Conservation (phyloP, 1,284 basidiomycete genomes). For the Rhodotorula sp. region DNA sequence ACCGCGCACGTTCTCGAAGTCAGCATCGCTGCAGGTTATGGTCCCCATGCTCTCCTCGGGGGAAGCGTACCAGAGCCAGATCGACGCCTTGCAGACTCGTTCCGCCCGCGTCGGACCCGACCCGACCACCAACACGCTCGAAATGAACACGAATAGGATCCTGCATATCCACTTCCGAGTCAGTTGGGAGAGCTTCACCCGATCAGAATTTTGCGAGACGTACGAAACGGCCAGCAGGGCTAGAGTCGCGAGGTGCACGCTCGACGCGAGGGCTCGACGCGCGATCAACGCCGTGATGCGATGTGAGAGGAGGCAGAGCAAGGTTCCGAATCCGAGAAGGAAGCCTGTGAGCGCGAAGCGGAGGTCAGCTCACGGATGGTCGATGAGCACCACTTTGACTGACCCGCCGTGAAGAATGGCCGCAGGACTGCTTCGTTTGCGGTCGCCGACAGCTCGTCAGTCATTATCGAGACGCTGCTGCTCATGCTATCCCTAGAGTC, state of each 20-base stretch:
- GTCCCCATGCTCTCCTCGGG: background rate
- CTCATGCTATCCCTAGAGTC: no score
- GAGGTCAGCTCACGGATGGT: background rate
- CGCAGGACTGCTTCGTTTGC: no score
- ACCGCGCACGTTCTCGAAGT: background rate
- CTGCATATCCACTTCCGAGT: background rate
- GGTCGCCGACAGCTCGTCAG: no score
- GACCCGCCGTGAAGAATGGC: no score
- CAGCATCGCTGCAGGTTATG: background rate
- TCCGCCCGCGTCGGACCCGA: background rate
- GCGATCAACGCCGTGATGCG: no score
- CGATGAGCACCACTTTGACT: no score
- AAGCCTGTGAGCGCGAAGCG: background rate
- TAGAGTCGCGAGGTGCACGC: background rate
- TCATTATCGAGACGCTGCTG: no score
- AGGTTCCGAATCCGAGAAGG: background rate
- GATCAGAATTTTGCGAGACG: background rate
- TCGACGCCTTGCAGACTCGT: background rate
- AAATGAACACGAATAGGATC: background rate
- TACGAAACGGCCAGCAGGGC: background rate
- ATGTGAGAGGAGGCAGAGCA: background rate
- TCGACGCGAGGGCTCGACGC: background rate
- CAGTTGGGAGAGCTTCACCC: background rate
- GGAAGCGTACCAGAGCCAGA: background rate
- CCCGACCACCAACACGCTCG: background rate